Evolutionary conservation across 2,329 filamentous ascomycete species (phyloP).

Genomic region (Calonectria fujianensis): DNA sequence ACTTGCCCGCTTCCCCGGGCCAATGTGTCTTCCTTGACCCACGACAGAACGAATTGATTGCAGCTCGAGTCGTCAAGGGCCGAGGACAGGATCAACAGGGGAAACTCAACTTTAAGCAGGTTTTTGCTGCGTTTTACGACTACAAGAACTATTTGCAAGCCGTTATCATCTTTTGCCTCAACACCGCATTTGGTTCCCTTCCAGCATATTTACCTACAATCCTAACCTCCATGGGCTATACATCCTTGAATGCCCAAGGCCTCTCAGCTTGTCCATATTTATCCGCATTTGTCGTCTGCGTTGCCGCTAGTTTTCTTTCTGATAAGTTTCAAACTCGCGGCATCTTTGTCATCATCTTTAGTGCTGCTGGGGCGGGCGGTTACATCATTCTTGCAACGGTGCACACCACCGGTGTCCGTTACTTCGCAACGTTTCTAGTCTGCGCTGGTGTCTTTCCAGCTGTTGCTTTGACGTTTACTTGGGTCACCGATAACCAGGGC

Average conservation of each 20-base stretch:
- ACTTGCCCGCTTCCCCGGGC: conserved; percentile 71
- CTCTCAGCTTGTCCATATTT: conserved; percentile 84
- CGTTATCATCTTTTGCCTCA: conserved; percentile 65
- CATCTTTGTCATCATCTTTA: conserved; percentile 73
- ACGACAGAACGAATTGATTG: conserved; percentile 75
- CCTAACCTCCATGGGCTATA: conserved; percentile 80
- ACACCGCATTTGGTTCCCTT: conserved; percentile 62
- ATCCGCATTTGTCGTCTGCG: conserved; percentile 77
- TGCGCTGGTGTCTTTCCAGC: conserved; percentile 74
- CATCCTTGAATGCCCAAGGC: conserved; percentile 80
- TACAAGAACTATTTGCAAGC: conserved; percentile 70
- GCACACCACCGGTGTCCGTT: conserved; percentile 64
- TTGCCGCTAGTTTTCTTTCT: conserved; percentile 78
- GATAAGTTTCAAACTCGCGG: conserved; percentile 80
- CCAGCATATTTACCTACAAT: conserved; percentile 80
- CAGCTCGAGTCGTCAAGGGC: conserved; percentile 68
- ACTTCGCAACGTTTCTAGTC: conserved; percentile 68
- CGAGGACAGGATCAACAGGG: conserved; percentile 67
- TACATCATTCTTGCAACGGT: conserved; percentile 79
- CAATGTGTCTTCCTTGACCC: conserved; percentile 72
- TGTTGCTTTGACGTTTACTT: conserved; percentile 81
- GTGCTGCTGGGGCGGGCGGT: conserved; percentile 74
- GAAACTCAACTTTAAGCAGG: conserved; percentile 66
- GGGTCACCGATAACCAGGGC: conserved; percentile 83
- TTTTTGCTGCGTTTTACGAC: conserved; percentile 67